A percentile compares a stretch with the other conserved stretches of the same genome.
phyloP scores from a whole-genome alignment of 139 green algal species.

The Coelastrella sp. region DNA sequence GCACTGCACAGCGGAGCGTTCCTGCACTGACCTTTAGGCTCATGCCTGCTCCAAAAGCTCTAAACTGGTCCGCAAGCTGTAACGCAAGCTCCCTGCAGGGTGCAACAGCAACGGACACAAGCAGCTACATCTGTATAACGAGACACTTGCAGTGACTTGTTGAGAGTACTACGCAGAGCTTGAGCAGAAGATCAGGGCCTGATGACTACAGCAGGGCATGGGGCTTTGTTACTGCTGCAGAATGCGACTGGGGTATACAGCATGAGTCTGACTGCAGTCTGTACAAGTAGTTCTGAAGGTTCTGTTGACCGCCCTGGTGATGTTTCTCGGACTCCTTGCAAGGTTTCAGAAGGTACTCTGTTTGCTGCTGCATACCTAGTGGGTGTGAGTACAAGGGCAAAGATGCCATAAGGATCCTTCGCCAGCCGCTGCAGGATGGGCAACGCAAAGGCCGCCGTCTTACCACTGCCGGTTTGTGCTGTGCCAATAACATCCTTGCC shows the following conservation, averaged over 20 bases:
- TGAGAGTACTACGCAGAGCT: too few species aligned
- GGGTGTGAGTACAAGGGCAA: conserved; percentile 91
- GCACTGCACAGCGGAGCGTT: not conserved
- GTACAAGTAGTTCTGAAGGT: too few species aligned
- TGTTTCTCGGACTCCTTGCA: too few species aligned
- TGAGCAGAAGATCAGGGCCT: too few species aligned
- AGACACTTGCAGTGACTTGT: too few species aligned
- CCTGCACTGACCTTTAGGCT: conserved; percentile 63
- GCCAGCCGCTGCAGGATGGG: conserved; percentile 94
- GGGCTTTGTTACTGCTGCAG: not conserved
- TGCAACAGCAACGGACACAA: conserved; percentile 21
- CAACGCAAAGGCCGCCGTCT: conserved; percentile 97
- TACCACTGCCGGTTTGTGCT: conserved; percentile 95
- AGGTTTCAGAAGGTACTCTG: too few species aligned
- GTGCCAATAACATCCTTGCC: conserved; percentile 91
- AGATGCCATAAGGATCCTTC: conserved; percentile 94
- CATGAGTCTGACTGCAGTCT: too few species aligned
- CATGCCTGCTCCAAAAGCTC: conserved; percentile 88
- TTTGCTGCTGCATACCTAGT: conserved; percentile 79
- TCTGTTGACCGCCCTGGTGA: too few species aligned
- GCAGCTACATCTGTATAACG: too few species aligned
- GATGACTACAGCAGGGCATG: too few species aligned
- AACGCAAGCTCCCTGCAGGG: conserved; percentile 93
- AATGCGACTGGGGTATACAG: not conserved
- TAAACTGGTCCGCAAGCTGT: conserved; percentile 95